Evolutionary conservation across 208 protist species (phyloP).

Genomic region (Crithidia fasciculata): DNA sequence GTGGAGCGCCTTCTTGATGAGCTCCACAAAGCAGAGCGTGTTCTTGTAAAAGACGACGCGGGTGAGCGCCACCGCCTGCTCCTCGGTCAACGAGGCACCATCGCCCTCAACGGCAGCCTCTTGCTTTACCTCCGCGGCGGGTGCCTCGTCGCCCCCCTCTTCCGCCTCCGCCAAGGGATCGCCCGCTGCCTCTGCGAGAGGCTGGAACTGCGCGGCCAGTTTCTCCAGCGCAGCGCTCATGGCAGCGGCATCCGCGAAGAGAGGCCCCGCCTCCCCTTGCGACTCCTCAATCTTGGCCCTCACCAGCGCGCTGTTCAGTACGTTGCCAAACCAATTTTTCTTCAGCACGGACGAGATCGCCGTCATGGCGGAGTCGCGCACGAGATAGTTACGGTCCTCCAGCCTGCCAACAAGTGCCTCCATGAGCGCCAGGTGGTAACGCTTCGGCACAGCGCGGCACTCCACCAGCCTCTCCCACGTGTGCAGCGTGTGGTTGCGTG

Average conservation of each 20-base stretch:
- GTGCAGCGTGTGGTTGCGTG: constrained; percentile 85
- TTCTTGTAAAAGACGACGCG: constrained; percentile 83
- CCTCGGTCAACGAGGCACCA: constrained; percentile 40
- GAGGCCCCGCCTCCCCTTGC: constrained; percentile 17
- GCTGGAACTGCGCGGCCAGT: constrained; percentile 46
- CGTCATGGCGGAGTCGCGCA: constrained; percentile 82
- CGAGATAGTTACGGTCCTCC: constrained; percentile 87
- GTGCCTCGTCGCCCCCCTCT: background rate
- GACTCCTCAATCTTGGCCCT: constrained; percentile 60
- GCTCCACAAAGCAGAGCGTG: constrained; percentile 66
- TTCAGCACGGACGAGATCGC: constrained; percentile 63
- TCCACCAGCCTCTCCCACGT: constrained; percentile 82
- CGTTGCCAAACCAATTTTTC: constrained; percentile 89
- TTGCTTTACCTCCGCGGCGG: background rate
- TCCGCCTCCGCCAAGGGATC: constrained; percentile 28
- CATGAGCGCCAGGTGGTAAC: constrained; percentile 73
- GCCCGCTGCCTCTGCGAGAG: constrained; percentile 32
- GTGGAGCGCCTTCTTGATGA: constrained; percentile 68
- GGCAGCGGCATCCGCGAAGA: constrained; percentile 39
- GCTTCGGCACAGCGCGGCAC: constrained; percentile 71
- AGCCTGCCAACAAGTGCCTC: constrained; percentile 74
- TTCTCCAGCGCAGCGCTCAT: constrained; percentile 42
- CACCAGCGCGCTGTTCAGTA: constrained; percentile 65
- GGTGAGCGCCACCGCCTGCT: constrained; percentile 60
- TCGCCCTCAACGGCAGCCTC: constrained; percentile 1